phyloP scores from a whole-genome alignment of 2,329 filamentous ascomycete species.

The Monilinia laxa region DNA sequence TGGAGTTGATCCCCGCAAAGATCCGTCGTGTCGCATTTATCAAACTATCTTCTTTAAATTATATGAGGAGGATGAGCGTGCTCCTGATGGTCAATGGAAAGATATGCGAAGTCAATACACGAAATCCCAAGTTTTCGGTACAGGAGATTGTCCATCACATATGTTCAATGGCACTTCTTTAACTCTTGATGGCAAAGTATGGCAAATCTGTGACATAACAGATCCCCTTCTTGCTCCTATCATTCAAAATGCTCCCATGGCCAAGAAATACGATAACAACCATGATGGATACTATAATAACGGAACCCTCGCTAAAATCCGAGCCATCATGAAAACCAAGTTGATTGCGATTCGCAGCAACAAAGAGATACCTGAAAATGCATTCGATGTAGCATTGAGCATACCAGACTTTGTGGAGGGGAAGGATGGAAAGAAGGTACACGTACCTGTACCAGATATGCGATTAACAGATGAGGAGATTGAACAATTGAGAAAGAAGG shows the following conservation, averaged over 20 bases:
- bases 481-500: constrained; percentile 26
- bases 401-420: constrained; percentile 38
- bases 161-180: constrained; percentile 79
- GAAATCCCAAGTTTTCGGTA: constrained; percentile 31
- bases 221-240: constrained; percentile 71
- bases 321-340: constrained; percentile 85
- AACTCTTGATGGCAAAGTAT: constrained; percentile 80
- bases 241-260: constrained; percentile 61
- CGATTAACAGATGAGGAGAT: constrained; percentile 34
- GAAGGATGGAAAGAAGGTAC: constrained; percentile 30
- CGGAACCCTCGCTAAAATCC: constrained; percentile 78
- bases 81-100: constrained; percentile 31
- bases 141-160: constrained; percentile 53
- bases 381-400: constrained; percentile 48
- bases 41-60: constrained; percentile 89
- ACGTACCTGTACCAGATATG: constrained; percentile 37
- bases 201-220: constrained; percentile 90
- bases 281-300: constrained; percentile 82
- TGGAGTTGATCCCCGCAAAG: constrained; percentile 79
- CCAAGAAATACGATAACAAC: constrained; percentile 56
- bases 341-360: constrained; percentile 65
- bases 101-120: constrained; percentile 28
- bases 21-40: constrained; percentile 75
- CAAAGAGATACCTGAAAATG: constrained; percentile 50
- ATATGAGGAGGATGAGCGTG: constrained; percentile 37